Base-by-base conservation (phyloP, 2,329 filamentous ascomycete genomes). In the Stemphylium beticola region DNA sequence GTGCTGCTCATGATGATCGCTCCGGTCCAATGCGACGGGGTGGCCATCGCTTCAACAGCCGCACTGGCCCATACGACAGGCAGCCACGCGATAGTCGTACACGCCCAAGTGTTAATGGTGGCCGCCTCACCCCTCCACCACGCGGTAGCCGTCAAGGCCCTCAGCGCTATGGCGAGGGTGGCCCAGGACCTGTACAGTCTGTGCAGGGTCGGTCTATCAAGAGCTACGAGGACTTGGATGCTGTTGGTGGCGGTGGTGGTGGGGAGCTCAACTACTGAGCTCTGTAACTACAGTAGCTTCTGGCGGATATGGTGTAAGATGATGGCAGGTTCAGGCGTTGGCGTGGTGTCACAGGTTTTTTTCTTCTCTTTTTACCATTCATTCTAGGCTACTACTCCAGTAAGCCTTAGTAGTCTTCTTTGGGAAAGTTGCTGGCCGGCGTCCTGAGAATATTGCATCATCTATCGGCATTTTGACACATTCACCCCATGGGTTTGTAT, bases 201-300 rank as follows among this genome's bases (percentile, higher is more conserved):
- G 92, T 96, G 0, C 91, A 96, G 64, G 95, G 95, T 4, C 86
- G 95, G 53, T 96, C 91, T 57, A 79, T 99, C 62, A 96, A 96
- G 83, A 97, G 92, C 75, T 99, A 99, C 73, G 96, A 99, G 76
- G 95, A 99, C 73, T 81, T 99, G 20, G 95, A 99, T 78, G 93
- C 96, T n/a, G 79, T 78, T 46, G 77, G 76, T 34, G 73, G 71
- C 17, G 75, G 76, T 46, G 91, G 88, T 36, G 87, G 88, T 36
- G 90, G 91, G 24, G 93, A 97, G 78, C 80, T 98, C 68, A 96
- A 98, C 77, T 98, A 98, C 73, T 98, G 73, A 64, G 50, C 38
- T 20, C 31, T 29, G 37, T 49, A 24, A 18, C 17, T 36, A 20
- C 36, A 29, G 33, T 10, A 29, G 51, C 26, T 45, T 33, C 42